Conservation (phyloP, 108 stramenopile genomes). For the Nannochloropsis salina region DNA sequence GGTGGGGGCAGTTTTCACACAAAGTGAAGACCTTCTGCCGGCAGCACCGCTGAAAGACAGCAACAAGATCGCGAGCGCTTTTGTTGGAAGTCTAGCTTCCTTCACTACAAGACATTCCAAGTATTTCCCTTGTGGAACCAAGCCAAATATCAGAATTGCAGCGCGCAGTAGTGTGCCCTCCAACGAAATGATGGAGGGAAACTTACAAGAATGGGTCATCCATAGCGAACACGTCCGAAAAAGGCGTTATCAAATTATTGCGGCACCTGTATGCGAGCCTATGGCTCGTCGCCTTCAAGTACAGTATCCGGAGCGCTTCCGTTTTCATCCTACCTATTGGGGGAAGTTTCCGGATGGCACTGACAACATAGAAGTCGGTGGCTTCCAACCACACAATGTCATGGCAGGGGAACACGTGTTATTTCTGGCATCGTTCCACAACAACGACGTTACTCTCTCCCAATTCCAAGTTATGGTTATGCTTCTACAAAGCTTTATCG, state of each 20-base stretch:
- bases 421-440: slow-evolving; percentile 73
- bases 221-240: slow-evolving; percentile 36
- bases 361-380: slow-evolving; percentile 44
- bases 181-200: background rate
- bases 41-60: background rate
- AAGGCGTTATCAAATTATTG: slow-evolving; percentile 42
- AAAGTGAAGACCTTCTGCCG: background rate
- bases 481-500: slow-evolving; percentile 68
- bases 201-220: slow-evolving; percentile 34
- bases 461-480: slow-evolving; percentile 79
- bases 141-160: background rate
- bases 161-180: background rate
- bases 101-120: background rate
- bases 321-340: slow-evolving; percentile 68
- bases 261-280: slow-evolving; percentile 46
- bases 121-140: background rate
- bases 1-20: background rate
- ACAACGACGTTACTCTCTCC: slow-evolving; percentile 80
- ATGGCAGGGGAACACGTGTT: slow-evolving; percentile 74
- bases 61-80: background rate
- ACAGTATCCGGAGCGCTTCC: slow-evolving; percentile 64
- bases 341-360: slow-evolving; percentile 75
- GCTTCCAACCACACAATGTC: slow-evolving; percentile 48
- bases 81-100: background rate
- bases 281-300: slow-evolving; percentile 41